These are phyloP conservation scores for Phanerodontia chrysosporium DNA, from an alignment of 768 basidiomycete genomes.

Conservation along the genomic window DNA sequence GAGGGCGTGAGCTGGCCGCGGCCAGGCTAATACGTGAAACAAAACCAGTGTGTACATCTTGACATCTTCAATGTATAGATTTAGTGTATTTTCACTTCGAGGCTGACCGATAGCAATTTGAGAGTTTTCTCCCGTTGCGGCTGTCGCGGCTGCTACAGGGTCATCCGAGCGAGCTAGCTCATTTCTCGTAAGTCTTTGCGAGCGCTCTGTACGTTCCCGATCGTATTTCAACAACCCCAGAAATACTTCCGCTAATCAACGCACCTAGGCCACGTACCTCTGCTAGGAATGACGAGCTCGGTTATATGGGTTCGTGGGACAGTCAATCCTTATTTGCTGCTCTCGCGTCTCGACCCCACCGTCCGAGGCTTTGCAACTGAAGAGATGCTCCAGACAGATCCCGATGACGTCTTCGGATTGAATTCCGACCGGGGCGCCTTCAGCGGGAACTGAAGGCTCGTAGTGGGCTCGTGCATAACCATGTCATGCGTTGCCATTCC, in stretches of 20 bases:
- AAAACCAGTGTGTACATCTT: constrained; percentile 25
- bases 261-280: no score
- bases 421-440: neutral
- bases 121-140: neutral
- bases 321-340: no score
- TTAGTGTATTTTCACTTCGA: neutral
- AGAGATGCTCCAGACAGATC: no score
- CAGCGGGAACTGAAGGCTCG: neutral
- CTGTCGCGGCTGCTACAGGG: no score
- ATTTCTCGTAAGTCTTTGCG: neutral
- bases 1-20: constrained; percentile 70
- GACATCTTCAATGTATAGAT: constrained; percentile 1
- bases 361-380: no score
- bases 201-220: neutral
- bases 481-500: constrained; percentile 14
- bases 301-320: no score
- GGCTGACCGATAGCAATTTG: constrained; percentile 24
- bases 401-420: neutral
- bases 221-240: neutral
- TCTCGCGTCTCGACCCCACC: no score
- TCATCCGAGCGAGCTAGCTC: no score
- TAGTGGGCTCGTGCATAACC: neutral
- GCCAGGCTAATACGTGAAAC: constrained; percentile 41
- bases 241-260: neutral
- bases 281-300: no score